phyloP scores from a whole-genome alignment of 192 early-diverging fungal species.

The Gamsiella multidivaricata region DNA sequence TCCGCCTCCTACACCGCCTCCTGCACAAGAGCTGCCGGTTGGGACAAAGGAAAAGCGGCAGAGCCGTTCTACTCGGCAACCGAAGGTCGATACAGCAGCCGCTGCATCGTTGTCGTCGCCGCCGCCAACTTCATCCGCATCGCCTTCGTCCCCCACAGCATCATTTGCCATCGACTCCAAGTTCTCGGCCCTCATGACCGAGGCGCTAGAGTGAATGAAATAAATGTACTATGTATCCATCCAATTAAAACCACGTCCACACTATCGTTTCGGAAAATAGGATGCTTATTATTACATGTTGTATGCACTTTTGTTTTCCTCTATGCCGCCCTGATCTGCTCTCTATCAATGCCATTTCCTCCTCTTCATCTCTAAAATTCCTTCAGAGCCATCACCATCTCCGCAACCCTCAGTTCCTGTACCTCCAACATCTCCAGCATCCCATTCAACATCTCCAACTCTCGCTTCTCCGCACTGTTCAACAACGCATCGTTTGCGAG shows the following conservation, averaged over 20 bases:
- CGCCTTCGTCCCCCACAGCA: background rate
- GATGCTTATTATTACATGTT: conserved; percentile 20
- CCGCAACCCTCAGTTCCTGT: conserved; percentile 56
- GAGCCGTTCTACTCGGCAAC: background rate
- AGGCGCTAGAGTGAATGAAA: background rate
- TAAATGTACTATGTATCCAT: too few species aligned
- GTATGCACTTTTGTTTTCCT: background rate
- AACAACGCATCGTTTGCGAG: conserved; percentile 63
- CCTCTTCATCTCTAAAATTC: conserved; percentile 50
- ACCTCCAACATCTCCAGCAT: conserved; percentile 63
- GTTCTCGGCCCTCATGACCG: conserved; percentile 10
- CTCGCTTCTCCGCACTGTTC: conserved; percentile 60
- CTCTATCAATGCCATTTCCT: too few species aligned
- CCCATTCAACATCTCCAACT: conserved; percentile 53
- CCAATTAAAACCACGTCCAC: too few species aligned
- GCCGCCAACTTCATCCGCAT: background rate
- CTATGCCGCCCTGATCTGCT: too few species aligned
- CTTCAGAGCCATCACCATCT: conserved; percentile 55
- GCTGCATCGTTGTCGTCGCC: background rate
- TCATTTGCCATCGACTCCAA: conserved; percentile 12
- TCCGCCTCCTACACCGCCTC: too few species aligned
- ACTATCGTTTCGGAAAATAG: too few species aligned
- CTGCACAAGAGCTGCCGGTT: background rate
- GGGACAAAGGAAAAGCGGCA: background rate
- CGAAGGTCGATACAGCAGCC: background rate